Evolutionary conservation across 768 basidiomycete species (phyloP), one percentile per base, ranked within the genome.

Genomic region (Leccinellum albellum): DNA sequence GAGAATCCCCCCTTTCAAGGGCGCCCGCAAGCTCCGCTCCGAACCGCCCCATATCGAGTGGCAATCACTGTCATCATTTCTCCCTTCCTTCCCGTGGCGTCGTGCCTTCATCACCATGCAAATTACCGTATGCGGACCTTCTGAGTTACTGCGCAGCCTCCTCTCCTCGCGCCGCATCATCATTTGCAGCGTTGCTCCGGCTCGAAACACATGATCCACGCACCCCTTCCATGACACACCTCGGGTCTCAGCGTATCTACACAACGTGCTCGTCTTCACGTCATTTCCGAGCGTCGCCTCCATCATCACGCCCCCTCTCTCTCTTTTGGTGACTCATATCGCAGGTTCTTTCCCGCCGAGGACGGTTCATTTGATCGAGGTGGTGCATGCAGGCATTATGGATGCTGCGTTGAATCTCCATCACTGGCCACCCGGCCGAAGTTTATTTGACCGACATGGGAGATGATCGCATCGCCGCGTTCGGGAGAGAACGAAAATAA

Each of bases 151-250:
- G 55, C 67, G 57, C 61, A 63, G 65, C 65, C 66, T 63, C 59
- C 33, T 57, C 35, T 42, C 40, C 40, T 46, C 5, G 48, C 55
- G 57, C 65, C 45, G 50, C 66, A 62, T 66, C 53, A 58, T 46
- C 66, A 68, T 60, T 42, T 42, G 40, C 40, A 42, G 40, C 40
- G 40, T 42, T 42, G 65, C 55, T 66, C 65, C 65, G 66, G 58
- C 64, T 66, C 66, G 65, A 66, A 63, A 66, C 66, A 56, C 65
- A 55, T 57, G 56, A 54, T 56, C 61, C 58, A 66, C 52, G 49
- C 65, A 56, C 64, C 54, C 44, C 56, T 26, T 53, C 50, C 58
- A 58, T 56, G 29, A 60, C 45, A 60, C 45, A 42, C 44, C 56
- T 55, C 50, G 50, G 52, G 26, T 51, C 57, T 60, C 61, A 32